These are phyloP conservation scores for Dioscorea zingiberensis DNA, from an alignment of 106 monocot genomes.

Conservation along the genomic window DNA sequence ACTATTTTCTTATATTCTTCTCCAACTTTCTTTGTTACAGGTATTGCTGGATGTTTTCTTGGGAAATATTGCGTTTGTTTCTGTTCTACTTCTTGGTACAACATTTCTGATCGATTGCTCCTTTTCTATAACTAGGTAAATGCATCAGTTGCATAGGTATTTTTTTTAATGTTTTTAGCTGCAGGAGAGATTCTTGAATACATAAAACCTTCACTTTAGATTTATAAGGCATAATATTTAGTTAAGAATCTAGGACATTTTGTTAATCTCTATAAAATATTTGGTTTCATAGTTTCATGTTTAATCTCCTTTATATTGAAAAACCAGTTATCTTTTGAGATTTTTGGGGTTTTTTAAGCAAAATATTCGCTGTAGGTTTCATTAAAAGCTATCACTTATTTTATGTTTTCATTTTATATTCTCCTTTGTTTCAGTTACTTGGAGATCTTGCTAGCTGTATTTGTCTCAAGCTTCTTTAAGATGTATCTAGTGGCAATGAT, in stretches of 20 bases:
- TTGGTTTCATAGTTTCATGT: not conserved
- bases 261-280: not conserved
- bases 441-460: conserved; percentile 42
- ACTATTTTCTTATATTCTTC: not conserved
- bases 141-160: not conserved
- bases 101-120: conserved; percentile 22
- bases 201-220: not conserved
- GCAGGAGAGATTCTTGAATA: not conserved
- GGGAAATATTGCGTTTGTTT: conserved; percentile 34
- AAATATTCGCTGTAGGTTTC: too few species aligned
- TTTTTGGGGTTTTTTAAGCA: too few species aligned
- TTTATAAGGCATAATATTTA: too few species aligned
- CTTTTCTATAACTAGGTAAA: conserved; percentile 33
- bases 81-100: conserved; percentile 24
- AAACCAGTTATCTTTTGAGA: too few species aligned
- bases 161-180: not conserved
- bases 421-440: conserved; percentile 28
- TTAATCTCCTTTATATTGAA: not conserved
- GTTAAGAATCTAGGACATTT: not conserved
- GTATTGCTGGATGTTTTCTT: conserved; percentile 30
- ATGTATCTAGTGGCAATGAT: conserved; percentile 69
- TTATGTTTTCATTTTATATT: not conserved
- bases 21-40: conserved; percentile 18
- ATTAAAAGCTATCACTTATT: not conserved
- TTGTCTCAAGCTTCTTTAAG: conserved; percentile 92